Base-by-base conservation (phyloP, 2,329 filamentous ascomycete genomes). In the Diaporthe sp. region DNA sequence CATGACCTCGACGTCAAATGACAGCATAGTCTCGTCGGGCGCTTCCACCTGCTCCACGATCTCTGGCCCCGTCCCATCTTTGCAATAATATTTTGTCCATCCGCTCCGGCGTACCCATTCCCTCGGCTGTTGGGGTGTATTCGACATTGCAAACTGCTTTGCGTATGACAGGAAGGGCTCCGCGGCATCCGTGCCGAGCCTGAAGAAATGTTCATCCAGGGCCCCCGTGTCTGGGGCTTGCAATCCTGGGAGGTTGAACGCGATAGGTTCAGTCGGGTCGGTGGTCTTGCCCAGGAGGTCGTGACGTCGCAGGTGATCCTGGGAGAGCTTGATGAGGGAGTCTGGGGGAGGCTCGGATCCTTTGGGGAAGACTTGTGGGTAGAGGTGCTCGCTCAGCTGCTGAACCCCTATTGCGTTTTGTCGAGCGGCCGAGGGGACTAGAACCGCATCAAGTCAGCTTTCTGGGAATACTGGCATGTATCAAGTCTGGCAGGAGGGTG, bases 1-100 rank as follows among this genome's bases (percentile, higher is more conserved):
- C 93, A 99, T 93, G 62, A 98, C 96, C 84, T 99, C 97, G 1
- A 96, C 98, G 84, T 99, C 97, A 80, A 99, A 99, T 51, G 94
- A 96, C 73, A 98, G 87, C 88, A 96, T 93, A 4, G 90, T 86
- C 82, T 97, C 96, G 76, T 96, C 89, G 0, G 97, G 97, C 13
- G 92, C 91, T 77, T 93, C 92, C 6, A 98, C 91, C 4, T 88
- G 83, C 82, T 97, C 94, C 22, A 89, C 89, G 9, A 68, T 67
- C 15, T 67, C 55, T 19, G 68, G 75, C 6, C 75, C 75, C 17
- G 86, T 88, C 31, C 95, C 95, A 82, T 98, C 93, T 2, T 87
- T 82, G 78, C 93, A 89, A 78, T 93, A 89, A 85, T 99, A 99
- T 84, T 95, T 98, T 0, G 96, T 98, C 97, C 97, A 99, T 1